Evolutionary conservation across 306 rosid genomes (phyloP).

Genomic region (Adenanthera pavonina): DNA sequence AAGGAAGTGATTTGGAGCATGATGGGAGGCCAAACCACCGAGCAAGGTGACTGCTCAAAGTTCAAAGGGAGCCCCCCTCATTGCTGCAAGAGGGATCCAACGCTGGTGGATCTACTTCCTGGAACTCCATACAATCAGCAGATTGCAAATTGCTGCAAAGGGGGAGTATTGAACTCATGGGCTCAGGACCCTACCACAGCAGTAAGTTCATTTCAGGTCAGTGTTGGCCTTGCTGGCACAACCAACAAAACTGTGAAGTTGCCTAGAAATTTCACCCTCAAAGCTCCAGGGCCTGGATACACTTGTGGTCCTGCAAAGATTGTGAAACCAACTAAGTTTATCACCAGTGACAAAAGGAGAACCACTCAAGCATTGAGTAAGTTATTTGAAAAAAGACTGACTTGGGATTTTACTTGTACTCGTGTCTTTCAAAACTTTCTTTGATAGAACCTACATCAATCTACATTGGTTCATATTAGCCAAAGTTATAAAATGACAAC

Average conservation of each 20-base stretch:
- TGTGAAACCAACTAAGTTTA: constrained; percentile 67
- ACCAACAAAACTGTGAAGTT: constrained; percentile 83
- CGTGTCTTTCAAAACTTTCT: background rate
- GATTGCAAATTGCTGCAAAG: constrained; percentile 95
- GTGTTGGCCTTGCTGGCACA: constrained; percentile 95
- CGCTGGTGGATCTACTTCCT: constrained; percentile 86
- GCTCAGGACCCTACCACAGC: constrained; percentile 80
- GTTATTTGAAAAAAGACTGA: constrained; percentile 40
- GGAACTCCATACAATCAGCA: constrained; percentile 97
- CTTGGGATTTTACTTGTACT: background rate
- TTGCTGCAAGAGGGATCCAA: constrained; percentile 88
- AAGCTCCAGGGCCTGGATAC: constrained; percentile 89
- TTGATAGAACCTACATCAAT: background rate
- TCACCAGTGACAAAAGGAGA: constrained; percentile 78
- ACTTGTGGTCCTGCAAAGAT: constrained; percentile 84
- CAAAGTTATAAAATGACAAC: background rate
- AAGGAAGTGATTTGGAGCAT: constrained; percentile 95
- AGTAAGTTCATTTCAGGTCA: constrained; percentile 83
- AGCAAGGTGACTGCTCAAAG: constrained; percentile 95
- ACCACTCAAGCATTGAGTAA: constrained; percentile 90
- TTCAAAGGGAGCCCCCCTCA: constrained; percentile 81
- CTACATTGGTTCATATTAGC: background rate
- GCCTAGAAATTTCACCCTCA: constrained; percentile 82
- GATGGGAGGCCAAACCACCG: constrained; percentile 91
- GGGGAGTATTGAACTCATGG: constrained; percentile 85